A percentile compares a stretch with the other conserved stretches of the same genome.
phyloP scores from a whole-genome alignment of 305 asterid genomes.

The Euphrasia arctica region DNA sequence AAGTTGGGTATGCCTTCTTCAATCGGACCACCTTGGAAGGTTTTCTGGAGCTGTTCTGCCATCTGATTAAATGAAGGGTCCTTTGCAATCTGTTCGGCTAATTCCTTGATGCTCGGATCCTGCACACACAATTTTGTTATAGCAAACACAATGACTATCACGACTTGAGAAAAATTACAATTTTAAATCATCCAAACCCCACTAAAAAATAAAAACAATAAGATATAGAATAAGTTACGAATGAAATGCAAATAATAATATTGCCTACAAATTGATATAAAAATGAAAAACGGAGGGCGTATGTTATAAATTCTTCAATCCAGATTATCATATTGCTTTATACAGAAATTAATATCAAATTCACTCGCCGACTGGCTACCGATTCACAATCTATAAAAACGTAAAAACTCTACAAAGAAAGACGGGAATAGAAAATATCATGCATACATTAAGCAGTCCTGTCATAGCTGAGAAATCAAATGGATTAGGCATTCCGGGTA shows the following conservation, averaged over 20 bases:
- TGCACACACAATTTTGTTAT: neutral
- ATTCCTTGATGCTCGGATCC: neutral
- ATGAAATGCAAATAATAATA: too few species aligned
- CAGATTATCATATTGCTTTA: neutral
- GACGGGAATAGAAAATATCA: neutral
- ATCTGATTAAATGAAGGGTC: neutral
- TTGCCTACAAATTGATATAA: too few species aligned
- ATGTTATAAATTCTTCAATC: neutral
- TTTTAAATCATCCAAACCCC: neutral
- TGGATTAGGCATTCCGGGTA: constrained; percentile 33
- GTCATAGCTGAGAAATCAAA: constrained; percentile 76
- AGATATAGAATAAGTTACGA: neutral
- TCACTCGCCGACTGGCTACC: too few species aligned
- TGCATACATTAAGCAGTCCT: constrained; percentile 73
- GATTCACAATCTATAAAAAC: too few species aligned
- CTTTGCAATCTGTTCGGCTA: neutral
- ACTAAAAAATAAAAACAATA: too few species aligned
- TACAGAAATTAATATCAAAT: too few species aligned
- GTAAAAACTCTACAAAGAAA: neutral
- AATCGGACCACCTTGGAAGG: neutral
- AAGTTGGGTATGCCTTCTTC: constrained; percentile 59
- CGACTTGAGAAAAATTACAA: too few species aligned
- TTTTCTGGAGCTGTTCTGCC: neutral
- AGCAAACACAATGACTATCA: neutral
- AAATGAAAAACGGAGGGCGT: neutral